Evolutionary conservation across 257 asterid genomes (phyloP).

Genomic region (Lavandula angustifolia): DNA sequence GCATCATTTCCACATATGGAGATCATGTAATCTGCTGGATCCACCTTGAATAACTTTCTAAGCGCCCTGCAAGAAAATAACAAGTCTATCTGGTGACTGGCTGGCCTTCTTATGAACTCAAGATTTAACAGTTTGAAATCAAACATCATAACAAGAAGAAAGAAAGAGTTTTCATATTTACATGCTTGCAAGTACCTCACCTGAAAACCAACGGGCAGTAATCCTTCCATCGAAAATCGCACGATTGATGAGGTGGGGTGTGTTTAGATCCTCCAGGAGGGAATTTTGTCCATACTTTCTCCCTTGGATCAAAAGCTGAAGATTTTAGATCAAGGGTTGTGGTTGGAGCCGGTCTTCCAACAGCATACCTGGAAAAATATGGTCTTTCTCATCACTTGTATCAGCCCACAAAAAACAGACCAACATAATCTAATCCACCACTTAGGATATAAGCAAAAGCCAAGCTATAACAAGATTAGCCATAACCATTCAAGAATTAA

Average conservation of each 20-base stretch:
- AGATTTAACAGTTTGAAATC: too few species aligned
- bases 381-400: too few species aligned
- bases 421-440: too few species aligned
- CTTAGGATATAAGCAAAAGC: too few species aligned
- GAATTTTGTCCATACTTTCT: conserved; percentile 85
- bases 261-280: conserved; percentile 88
- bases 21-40: conserved; percentile 97
- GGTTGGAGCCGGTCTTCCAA: conserved; percentile 87
- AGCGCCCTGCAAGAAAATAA: conserved; percentile 62
- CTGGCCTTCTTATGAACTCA: too few species aligned
- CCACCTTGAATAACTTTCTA: conserved; percentile 83
- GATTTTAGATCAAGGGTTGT: conserved; percentile 71
- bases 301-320: conserved; percentile 77
- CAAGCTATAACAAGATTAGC: too few species aligned
- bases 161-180: too few species aligned
- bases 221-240: conserved; percentile 94
- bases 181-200: conserved; percentile 41
- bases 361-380: conserved; percentile 64
- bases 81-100: not conserved
- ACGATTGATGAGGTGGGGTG: conserved; percentile 91
- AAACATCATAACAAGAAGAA: too few species aligned
- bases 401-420: too few species aligned
- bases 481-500: too few species aligned
- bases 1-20: conserved; percentile 95
- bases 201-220: conserved; percentile 94